Base-by-base conservation (phyloP, 2,329 filamentous ascomycete genomes). In the Paecilomyces variotii region DNA sequence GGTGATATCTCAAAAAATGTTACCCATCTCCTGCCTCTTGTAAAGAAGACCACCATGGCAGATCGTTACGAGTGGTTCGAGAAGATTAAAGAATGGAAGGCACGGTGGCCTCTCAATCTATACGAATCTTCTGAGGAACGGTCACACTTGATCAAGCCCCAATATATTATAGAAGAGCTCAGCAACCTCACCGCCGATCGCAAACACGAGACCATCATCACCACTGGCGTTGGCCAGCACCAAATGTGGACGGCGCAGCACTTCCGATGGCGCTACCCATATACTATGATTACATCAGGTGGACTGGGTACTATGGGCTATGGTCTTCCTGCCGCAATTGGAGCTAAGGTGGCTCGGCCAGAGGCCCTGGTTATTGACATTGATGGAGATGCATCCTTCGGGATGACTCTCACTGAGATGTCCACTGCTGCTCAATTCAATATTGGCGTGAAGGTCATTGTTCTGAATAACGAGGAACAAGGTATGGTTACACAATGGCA, bases 401-500 rank as follows among this genome's bases (percentile, higher is more conserved):
- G 87, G 80, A 95, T 96, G 91, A 95, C 91, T 2, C 80, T 95
- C 60, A 94, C 90, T 0, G 91, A 96, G 78, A 84, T 96, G 55
- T 87, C 87, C 39, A 96, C 91, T 0, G 91, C 90, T 25, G 83
- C 88, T 0, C 90, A 96, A 76, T 96, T 96, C 80, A 89, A 92
- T 77, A 94, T 96, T 72, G 90, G 89, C 62, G 87, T 93, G 74
- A 96, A 96, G 81, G 82, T 96, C 60, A 90, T 96, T 67, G 81
- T 96, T 11, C 77, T 96, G 55, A 96, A 96, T 80, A 96, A 93
- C 73, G 90, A 93, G 73, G 89, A 95, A 76, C 91, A 95, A 76
- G 91, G 91, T 55, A 96, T 96, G 91, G 90, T 95, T 49, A 94
- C 90, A 1, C 90, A 95, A 77, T 95, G 90, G 90, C 91, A 96